Base-by-base conservation (phyloP, 768 basidiomycete species). In the Podaxis pistillaris region DNA sequence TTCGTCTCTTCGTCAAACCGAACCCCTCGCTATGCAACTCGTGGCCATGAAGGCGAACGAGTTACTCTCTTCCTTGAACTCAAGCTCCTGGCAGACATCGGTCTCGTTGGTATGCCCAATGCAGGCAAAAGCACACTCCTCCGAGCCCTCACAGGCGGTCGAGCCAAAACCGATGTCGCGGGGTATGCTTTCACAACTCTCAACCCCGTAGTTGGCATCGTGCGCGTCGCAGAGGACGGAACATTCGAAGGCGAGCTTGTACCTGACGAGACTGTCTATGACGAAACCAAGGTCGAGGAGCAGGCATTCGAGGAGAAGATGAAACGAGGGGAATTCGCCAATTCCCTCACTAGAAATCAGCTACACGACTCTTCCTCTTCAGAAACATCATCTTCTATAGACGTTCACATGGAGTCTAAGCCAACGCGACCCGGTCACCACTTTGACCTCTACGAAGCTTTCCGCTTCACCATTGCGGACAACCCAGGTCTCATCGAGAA, bases 401-500 rank as follows among this genome's bases (percentile, higher is more conserved):
- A 53, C 59, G 15, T 36, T 12, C 54, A 56, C 44, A 36, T 37
- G 28, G 46, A 49, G 1, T 56, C 61, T 17, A 64, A 53, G 38
- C 58, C 64, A 46, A 63, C 64, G 38, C 56, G 63, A 12, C 62
- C 62, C 12, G 85, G 84, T 0, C 77, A 84, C 68, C 75, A 76
- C 40, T 89, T 88, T 63, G 84, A 88, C 68, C 67, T 84, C 36
- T 78, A 79, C 47, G 96, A 98, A 74, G 75, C 79, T 4, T 89
- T 93, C 72, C 85, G 97, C 9, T 97, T 98, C 80, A 97, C 94
- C 13, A 88, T 99, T 66, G 93, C 95, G 40, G 97, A 99, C 76
- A 98, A 98, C 71, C 97, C 97, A 0, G 97, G 97, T 7, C 86
- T 98, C 50, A 88, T 98, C 61, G 87, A 93, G 68, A 92, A 96